Evolutionary conservation across 805 yeast species (phyloP), one percentile per base, ranked within the genome.

Genomic region (Saturnispora sekii): DNA sequence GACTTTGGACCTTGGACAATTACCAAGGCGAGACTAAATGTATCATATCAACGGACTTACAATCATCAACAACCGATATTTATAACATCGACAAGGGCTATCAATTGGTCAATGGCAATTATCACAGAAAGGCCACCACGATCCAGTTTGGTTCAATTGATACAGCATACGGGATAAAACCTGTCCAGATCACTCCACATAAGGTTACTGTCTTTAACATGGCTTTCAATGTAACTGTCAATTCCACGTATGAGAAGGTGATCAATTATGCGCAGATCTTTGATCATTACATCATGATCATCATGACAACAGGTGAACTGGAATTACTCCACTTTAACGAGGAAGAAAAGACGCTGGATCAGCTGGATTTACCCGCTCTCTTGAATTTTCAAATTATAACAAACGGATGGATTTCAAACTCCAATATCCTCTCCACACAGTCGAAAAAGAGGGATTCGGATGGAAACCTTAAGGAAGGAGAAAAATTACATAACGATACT

Each of bases 121-220:
- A 85, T 55, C 73, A 77, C 46, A 73, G 77, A 47, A 74, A 78
- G 45, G 76, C 77, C 30, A 65, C 73, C 12, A 86, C 95, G 0
- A 67, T 86, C 10, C 77, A 77, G 32, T 77, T 84, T 55, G 84
- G 81, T 17, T 77, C 80, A 35, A 48, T 57, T 6, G 18, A 47
- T 10, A 35, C 52, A 2, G 40, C 40, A 2, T 59, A 62, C 18
- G 74, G 79, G 7, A 72, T 75, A 33, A 71, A 76, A 52, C 77
- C 86, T 32, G 73, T 87, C 14, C 96, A 88, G 58, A 77, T 86
- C 2, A 80, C 93, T 1, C 76, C 83, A 0, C 73, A 75, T 33
- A 78, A 76, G 43, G 70, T 87, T 29, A 69, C 73, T 29, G 57
- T 85, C 2, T 86, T 77, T 59, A 79, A 81, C 53, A 69, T 76